Base-by-base conservation (phyloP, 257 asterid genomes). In the Capsicum rhomboideum region DNA sequence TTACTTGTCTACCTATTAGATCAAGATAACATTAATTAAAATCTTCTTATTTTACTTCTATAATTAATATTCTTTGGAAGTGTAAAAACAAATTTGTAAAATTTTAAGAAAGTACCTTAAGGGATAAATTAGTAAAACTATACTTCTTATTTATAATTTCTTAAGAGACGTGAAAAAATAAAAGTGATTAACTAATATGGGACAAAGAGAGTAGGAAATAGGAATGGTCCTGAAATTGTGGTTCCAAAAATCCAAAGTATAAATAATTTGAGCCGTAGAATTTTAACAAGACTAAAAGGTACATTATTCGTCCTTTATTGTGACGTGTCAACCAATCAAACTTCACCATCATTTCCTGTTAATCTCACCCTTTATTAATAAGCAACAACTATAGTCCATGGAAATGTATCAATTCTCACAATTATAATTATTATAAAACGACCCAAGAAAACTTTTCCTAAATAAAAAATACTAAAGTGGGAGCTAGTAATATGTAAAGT, bases 351-450 rank as follows among this genome's bases (percentile, higher is more conserved):
- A 86, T 78, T 71, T 82, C 87, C 46, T 26, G 50, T 77, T 77
- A 49, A 71, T 71, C 80, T 74, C 46, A 88, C 79, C 89, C 90
- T 86, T 86, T 90, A 29, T 78, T 86, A 63, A 80, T 83, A 89
- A 89, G 91, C 94, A 90, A 90, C 94, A 90, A 90, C 88, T 79
- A 86, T n/a, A 68, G 1, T 68, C 78, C 52, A 37, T 72, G 17
- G 37, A 11, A 52, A 71, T 26, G 26, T 75, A 71, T n/a, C 10
- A 20, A 40, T 26, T 75, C 61, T 26, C 23, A 14, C 61, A 8
- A 8, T 28, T 26, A 75, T 5, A 77, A 8, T 2, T 26, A 75
- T 77, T 77, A 77, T 26, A 77, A 50, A 26, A 77, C 1, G 18
- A 77, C 46, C 82, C 63, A n/a, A 50, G 6, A 26, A 26, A 9